Percentiles rank a stretch among this genome's conserved stretches.
phyloP scores from a whole-genome alignment of 2,329 filamentous ascomycete species.

The Chrysoporthe cubensis region DNA sequence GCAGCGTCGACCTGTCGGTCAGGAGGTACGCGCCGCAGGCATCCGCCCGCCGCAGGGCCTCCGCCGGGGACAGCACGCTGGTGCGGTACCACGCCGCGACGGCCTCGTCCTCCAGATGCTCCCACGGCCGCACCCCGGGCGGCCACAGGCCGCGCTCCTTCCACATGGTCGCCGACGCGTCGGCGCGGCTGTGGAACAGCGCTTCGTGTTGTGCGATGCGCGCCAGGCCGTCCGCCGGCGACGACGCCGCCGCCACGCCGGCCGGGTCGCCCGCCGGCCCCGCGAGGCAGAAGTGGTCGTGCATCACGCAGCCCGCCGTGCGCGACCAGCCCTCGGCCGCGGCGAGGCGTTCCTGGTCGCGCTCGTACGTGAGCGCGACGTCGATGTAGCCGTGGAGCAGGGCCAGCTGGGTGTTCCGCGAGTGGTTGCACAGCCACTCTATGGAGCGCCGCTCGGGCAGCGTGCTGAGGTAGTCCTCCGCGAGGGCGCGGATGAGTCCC shows the following conservation, averaged over 20 bases:
- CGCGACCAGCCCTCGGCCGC: slow-evolving; percentile 25
- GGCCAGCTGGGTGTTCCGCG: slow-evolving; percentile 25
- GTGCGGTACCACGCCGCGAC: slow-evolving; percentile 20
- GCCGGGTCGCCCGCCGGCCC: slow-evolving; percentile 20
- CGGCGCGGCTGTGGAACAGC: slow-evolving; percentile 23
- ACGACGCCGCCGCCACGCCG: neutral
- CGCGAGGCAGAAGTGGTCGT: slow-evolving; percentile 28
- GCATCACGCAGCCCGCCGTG: slow-evolving; percentile 23
- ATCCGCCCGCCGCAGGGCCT: slow-evolving; percentile 20
- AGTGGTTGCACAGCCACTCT: slow-evolving; percentile 26
- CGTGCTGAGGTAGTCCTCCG: slow-evolving; percentile 24
- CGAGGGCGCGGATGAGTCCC: slow-evolving; percentile 19
- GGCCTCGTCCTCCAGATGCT: neutral
- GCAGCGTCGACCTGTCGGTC: slow-evolving; percentile 26
- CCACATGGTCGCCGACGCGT: slow-evolving; percentile 27
- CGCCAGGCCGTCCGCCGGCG: slow-evolving; percentile 7
- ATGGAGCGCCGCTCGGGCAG: slow-evolving; percentile 19
- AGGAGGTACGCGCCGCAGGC: slow-evolving; percentile 23
- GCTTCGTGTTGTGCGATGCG: slow-evolving; percentile 7
- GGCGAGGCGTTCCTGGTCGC: slow-evolving; percentile 23
- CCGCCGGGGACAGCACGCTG: slow-evolving; percentile 20
- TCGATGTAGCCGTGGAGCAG: slow-evolving; percentile 24
- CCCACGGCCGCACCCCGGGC: slow-evolving; percentile 14
- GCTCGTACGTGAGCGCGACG: slow-evolving; percentile 26
- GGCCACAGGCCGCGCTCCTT: slow-evolving; percentile 22